Percentiles rank a stretch among this genome's conserved stretches.
phyloP scores from a whole-genome alignment of 805 yeast species.

The Wickerhamiella nectarea region DNA sequence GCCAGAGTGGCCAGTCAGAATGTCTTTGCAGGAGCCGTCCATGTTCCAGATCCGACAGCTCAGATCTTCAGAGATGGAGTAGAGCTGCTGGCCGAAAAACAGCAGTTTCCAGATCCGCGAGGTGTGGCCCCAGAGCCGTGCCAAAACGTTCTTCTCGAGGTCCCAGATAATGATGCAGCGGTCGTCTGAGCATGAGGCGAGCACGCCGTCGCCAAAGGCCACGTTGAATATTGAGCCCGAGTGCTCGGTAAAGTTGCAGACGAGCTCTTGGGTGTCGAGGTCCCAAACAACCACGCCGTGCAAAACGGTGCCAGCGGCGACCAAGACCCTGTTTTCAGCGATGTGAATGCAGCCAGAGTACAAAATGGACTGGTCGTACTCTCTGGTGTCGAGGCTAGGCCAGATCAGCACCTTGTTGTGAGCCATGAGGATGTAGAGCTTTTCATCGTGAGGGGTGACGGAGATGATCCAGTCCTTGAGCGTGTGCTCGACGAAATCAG shows the following conservation, averaged over 20 bases:
- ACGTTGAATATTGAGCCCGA: conserved; percentile 88
- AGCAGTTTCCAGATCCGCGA: conserved; percentile 82
- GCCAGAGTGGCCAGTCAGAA: conserved; percentile 63
- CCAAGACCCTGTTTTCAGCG: conserved; percentile 31
- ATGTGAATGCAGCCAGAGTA: conserved; percentile 70
- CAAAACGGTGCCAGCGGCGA: conserved; percentile 91
- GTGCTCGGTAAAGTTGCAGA: conserved; percentile 55
- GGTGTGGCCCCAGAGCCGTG: conserved; percentile 92
- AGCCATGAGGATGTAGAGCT: conserved; percentile 52
- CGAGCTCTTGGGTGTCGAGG: conserved; percentile 27
- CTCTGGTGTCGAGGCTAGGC: neutral
- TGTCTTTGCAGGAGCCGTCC: conserved; percentile 27
- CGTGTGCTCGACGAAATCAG: conserved; percentile 27
- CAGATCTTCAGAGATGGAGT: conserved; percentile 79
- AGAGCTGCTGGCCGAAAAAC: conserved; percentile 34
- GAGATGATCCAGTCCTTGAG: conserved; percentile 72
- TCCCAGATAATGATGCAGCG: conserved; percentile 73
- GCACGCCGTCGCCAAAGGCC: conserved; percentile 38
- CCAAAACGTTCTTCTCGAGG: conserved; percentile 44
- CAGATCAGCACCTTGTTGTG: conserved; percentile 50
- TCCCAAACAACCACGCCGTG: conserved; percentile 74
- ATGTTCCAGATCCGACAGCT: conserved; percentile 65
- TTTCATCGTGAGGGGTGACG: conserved; percentile 29
- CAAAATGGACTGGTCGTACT: conserved; percentile 58
- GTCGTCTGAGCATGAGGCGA: conserved; percentile 87